phyloP scores from a whole-genome alignment of 257 asterid genomes.

The Sherardia arvensis region DNA sequence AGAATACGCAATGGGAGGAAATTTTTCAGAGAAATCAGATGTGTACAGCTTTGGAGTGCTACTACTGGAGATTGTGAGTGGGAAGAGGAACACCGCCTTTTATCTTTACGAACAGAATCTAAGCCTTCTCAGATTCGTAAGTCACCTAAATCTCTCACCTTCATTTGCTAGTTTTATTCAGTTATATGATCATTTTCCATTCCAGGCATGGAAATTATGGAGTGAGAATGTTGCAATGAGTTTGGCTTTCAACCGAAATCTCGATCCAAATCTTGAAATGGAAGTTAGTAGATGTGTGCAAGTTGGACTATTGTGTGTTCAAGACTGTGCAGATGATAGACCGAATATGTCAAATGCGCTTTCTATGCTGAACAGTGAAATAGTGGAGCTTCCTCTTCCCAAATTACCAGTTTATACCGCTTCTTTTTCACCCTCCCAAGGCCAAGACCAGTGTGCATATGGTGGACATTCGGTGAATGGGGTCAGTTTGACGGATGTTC shows the following conservation, averaged over 20 bases:
- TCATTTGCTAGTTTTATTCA: not conserved
- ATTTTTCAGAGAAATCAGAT: not conserved
- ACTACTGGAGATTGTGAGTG: not conserved
- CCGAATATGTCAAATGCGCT: not conserved
- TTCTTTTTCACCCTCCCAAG: not conserved
- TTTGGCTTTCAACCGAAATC: not conserved
- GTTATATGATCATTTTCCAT: not conserved
- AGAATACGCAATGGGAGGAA: not conserved
- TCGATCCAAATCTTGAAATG: not conserved
- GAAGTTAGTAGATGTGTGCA: not conserved
- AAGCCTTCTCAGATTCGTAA: not conserved
- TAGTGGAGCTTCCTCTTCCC: not conserved
- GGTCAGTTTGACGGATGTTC: not conserved
- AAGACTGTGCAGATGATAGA: not conserved
- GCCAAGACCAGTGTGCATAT: not conserved
- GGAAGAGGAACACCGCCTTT: not conserved
- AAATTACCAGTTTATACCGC: not conserved
- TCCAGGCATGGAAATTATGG: not conserved
- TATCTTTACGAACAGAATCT: not conserved
- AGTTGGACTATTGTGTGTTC: not conserved
- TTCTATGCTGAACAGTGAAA: not conserved
- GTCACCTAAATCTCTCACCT: not conserved
- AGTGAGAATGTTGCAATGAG: not conserved
- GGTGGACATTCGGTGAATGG: not conserved
- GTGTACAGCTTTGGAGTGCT: conserved; percentile 1